Conservation (phyloP, 176 grass and related monocot genomes). For the Oropetium thomaeum region DNA sequence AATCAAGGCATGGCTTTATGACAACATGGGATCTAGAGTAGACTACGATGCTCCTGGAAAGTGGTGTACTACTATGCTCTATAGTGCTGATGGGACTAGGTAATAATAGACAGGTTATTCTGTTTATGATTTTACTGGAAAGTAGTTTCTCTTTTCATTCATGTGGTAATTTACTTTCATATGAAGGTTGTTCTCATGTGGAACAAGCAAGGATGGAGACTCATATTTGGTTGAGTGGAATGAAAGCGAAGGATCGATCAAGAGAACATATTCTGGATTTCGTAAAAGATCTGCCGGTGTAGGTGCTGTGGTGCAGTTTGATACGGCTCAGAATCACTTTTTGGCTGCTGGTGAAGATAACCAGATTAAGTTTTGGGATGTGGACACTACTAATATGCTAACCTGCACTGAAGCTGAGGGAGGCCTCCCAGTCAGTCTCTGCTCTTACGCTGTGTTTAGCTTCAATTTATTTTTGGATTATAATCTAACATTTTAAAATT, state of each 20-base stretch:
- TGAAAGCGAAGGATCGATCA: constrained; percentile 99
- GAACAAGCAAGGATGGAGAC: constrained; percentile 95
- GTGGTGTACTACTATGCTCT: constrained; percentile 96
- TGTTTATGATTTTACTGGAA: background rate
- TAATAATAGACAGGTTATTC: constrained; percentile 37
- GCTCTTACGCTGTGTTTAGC: constrained; percentile 16
- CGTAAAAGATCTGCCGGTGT: constrained; percentile 66
- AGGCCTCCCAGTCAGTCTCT: constrained; percentile 70
- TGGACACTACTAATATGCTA: constrained; percentile 82
- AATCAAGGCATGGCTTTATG: constrained; percentile 99
- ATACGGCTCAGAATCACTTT: constrained; percentile 92
- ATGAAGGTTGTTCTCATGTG: constrained; percentile 93
- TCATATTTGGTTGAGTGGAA: constrained; percentile 96
- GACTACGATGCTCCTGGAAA: constrained; percentile 93
- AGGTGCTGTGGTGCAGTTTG: constrained; percentile 81
- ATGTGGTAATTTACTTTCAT: constrained; percentile 23
- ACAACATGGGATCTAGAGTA: constrained; percentile 85
- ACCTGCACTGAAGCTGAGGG: constrained; percentile 75
- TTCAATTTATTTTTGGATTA: background rate
- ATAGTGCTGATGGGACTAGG: constrained; percentile 94
- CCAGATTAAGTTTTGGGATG: constrained; percentile 96
- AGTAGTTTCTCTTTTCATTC: constrained; percentile 17
- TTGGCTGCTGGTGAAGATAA: constrained; percentile 95
- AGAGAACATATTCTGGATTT: constrained; percentile 82
- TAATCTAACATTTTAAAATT: constrained; percentile 42